Base-by-base conservation (phyloP, 768 basidiomycete species). In the Rhodotorula diobovata region DNA sequence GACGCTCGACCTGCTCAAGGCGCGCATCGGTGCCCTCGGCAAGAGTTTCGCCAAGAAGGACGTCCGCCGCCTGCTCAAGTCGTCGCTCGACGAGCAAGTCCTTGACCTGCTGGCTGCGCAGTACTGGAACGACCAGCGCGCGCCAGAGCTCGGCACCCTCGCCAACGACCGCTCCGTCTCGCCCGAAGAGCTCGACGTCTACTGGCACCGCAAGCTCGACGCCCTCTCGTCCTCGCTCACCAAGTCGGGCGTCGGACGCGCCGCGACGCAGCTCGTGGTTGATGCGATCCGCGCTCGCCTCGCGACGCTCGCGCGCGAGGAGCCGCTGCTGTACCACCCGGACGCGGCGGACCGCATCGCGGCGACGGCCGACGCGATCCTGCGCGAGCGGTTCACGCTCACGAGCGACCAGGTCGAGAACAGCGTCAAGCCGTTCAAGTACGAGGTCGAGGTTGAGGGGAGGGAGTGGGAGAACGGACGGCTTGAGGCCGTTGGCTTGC, bases 371-470 rank as follows among this genome's bases (percentile, higher is more conserved):
- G 94, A 98, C 81, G 87, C 85, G 80, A 94, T 99, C 78, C 82
- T 99, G 63, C 85, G 95, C 68, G 95, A 98, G 78, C 87, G 95
- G 12, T 90, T 97, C 67, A 90, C 91, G 25, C 82, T 95, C 66
- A 93, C 96, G n/a, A 89, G 91, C 10, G 96, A 99, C 80, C 95
- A 98, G 81, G 95, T 99, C 25, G 96, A 99, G 66, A 99, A 98
- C 80, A 95, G 92, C 81, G 97, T 99, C 84, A 99, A 99, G 81
- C 96, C 95, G 39, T 97, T 87, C 85, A 99, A 99, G 83, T 95
- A 96, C 78, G 95, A 98, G 78, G 88, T 98, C 37, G 96, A 99
- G 79, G 89, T 97, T 23, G 93, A 97, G 72, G 85, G 86, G 23
- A 83, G 88, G 53, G 96, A 99, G 80, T 99, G 96, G 96, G 90